These are phyloP conservation scores for Coffea humblotiana DNA, from an alignment of 305 asterid species.

Conservation along the genomic window DNA sequence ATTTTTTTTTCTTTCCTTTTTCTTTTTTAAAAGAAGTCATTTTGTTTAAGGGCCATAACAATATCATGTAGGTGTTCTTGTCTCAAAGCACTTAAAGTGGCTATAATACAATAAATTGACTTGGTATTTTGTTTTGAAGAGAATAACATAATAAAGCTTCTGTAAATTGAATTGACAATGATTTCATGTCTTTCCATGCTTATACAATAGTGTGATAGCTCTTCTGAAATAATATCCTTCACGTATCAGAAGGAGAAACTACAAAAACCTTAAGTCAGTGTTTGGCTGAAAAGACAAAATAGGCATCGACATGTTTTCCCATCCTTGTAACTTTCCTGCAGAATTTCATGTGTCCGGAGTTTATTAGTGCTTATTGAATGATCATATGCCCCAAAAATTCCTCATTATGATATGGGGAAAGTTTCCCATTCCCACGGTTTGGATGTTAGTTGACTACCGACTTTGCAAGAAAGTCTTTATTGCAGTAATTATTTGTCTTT, in stretches of 20 bases:
- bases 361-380: not conserved
- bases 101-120: not conserved
- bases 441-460: not conserved
- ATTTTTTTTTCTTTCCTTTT: not conserved
- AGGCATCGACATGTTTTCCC: not conserved
- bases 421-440: not conserved
- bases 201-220: not conserved
- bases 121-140: not conserved
- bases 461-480: not conserved
- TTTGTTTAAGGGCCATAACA: not conserved
- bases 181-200: not conserved
- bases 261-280: not conserved
- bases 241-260: not conserved
- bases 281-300: not conserved
- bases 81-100: not conserved
- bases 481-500: not conserved
- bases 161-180: not conserved
- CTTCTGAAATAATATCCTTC: not conserved
- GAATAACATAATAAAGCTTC: not conserved
- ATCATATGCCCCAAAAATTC: too few relatives aligned
- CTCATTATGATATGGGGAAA: not conserved
- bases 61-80: not conserved
- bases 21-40: not conserved
- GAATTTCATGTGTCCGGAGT: not conserved
- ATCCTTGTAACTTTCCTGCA: not conserved